These are phyloP conservation scores for Afroboletus lepidellus DNA, from an alignment of 1,284 basidiomycete species.

Conservation along the genomic window DNA sequence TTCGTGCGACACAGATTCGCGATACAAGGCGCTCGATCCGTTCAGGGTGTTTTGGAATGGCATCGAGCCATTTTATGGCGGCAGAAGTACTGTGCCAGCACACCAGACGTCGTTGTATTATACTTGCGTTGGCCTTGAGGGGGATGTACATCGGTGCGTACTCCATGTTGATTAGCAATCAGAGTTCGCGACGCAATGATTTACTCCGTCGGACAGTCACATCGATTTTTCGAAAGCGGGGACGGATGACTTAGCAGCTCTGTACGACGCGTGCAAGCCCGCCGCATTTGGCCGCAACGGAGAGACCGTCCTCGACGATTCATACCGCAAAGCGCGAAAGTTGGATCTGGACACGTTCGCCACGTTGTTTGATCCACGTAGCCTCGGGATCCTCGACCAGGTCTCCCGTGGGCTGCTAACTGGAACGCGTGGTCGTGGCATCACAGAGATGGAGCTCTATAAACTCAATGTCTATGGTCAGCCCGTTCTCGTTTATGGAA, in stretches of 20 bases:
- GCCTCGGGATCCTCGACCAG: neutral
- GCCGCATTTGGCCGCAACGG: neutral
- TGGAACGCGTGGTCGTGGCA: conserved; percentile 25
- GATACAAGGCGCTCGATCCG: neutral
- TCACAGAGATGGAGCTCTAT: conserved; percentile 40
- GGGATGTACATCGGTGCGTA: neutral
- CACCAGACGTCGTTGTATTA: neutral
- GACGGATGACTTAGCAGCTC: neutral
- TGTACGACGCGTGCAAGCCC: neutral
- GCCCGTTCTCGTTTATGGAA: neutral
- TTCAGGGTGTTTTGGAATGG: neutral
- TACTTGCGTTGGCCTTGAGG: neutral
- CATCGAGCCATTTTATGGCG: neutral
- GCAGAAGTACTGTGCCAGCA: neutral
- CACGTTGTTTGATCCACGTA: neutral
- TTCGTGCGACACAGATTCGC: neutral
- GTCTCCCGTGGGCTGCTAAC: neutral
- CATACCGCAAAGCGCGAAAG: neutral
- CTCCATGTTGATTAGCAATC: neutral
- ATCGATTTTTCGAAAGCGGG: neutral
- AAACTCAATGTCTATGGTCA: conserved; percentile 5
- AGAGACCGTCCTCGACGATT: neutral
- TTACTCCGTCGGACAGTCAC: neutral
- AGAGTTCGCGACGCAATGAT: neutral
- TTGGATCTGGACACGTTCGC: neutral